These are phyloP conservation scores for Leccinum uliginosum DNA, from an alignment of 768 basidiomycete genomes.

Conservation along the genomic window DNA sequence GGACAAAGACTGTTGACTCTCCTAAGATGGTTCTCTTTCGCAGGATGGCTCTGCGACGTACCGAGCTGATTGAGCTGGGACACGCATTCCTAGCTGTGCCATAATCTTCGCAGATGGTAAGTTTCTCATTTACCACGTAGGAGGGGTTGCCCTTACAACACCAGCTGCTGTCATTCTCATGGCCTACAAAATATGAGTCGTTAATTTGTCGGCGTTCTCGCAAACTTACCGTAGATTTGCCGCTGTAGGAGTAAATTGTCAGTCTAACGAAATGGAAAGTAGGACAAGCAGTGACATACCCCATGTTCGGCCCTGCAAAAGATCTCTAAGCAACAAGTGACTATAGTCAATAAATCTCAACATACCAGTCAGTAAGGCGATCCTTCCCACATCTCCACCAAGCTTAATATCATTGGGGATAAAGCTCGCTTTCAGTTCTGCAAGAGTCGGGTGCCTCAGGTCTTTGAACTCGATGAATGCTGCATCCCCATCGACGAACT, in stretches of 20 bases:
- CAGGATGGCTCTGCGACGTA: constrained; percentile 28
- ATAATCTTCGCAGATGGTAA: constrained; percentile 52
- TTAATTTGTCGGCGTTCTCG: neutral
- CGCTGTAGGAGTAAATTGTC: constrained; percentile 36
- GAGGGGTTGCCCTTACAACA: constrained; percentile 47
- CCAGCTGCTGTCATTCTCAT: constrained; percentile 97
- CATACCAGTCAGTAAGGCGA: constrained; percentile 83
- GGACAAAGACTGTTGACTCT: constrained; percentile 62
- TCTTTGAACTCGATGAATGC: constrained; percentile 87
- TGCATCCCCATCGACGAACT: constrained; percentile 73
- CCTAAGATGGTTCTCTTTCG: constrained; percentile 4
- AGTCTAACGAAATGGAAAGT: neutral
- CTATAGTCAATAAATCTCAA: constrained; percentile 5
- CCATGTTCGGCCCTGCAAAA: constrained; percentile 76
- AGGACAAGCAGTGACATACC: constrained; percentile 43
- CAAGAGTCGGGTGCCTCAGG: constrained; percentile 82
- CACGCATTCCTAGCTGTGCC: constrained; percentile 94
- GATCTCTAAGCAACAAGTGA: neutral
- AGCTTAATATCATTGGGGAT: constrained; percentile 92
- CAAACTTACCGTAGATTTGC: constrained; percentile 65
- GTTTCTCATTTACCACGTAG: neutral
- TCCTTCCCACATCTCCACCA: constrained; percentile 69
- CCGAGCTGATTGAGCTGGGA: constrained; percentile 82
- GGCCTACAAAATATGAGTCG: constrained; percentile 35
- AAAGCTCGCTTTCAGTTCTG: constrained; percentile 68